A percentile compares a stretch with the other conserved stretches of the same genome.
Evolutionary conservation across 371 early-diverging fungal species (phyloP).

Genomic region (Mortierella polycephala): DNA sequence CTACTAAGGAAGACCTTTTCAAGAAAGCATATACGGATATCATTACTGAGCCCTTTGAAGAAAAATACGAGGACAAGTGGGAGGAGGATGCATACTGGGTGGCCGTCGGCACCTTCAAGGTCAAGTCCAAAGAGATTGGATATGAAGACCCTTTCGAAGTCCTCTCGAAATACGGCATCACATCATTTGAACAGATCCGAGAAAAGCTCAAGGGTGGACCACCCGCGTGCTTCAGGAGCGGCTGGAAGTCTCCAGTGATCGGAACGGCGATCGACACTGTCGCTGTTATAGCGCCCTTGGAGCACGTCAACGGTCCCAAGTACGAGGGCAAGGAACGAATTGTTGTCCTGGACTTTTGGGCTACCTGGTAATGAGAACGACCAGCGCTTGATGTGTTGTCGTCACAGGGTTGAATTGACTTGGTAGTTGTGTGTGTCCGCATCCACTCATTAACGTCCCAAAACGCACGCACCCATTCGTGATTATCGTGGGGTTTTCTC

Average conservation of each 20-base stretch:
- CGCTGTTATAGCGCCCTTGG: conserved; percentile 14
- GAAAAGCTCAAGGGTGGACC: conserved; percentile 42
- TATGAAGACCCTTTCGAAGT: conserved; percentile 39
- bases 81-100: conserved; percentile 43
- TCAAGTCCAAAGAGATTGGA: conserved; percentile 25
- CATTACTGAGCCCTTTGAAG: conserved; percentile 11
- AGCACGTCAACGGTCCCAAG: conserved; percentile 25
- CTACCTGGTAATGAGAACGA: conserved; percentile 50
- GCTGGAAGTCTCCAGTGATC: conserved; percentile 29
- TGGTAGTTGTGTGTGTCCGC: too few relatives aligned
- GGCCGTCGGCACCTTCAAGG: conserved; percentile 42
- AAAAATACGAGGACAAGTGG: conserved; percentile 45
- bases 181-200: conserved; percentile 28
- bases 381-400: too few relatives aligned
- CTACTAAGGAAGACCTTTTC: conserved; percentile 4
- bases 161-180: conserved; percentile 12
- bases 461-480: too few relatives aligned
- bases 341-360: conserved; percentile 54
- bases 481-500: too few relatives aligned
- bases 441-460: too few relatives aligned
- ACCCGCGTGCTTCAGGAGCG: conserved; percentile 31
- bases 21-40: conserved; percentile 11
- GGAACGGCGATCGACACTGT: conserved; percentile 22
- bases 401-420: too few relatives aligned
- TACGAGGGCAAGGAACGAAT: conserved; percentile 24